Evolutionary conservation across 768 basidiomycete genomes (phyloP).

Genomic region (Calvatia gigantea): DNA sequence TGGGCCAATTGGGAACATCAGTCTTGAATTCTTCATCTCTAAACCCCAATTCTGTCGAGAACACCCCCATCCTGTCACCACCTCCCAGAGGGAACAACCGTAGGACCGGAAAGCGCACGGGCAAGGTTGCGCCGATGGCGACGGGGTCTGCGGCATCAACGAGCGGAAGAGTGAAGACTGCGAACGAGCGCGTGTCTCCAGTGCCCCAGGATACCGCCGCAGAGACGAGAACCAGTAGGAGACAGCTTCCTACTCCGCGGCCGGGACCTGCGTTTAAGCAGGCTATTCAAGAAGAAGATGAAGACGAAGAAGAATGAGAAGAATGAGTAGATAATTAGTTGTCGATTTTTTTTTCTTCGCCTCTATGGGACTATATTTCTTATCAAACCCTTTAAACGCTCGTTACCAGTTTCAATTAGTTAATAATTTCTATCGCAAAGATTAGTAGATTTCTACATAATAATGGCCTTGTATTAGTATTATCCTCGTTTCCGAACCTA

Average conservation of each 20-base stretch:
- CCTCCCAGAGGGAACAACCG: conserved; percentile 48
- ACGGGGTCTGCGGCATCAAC: conserved; percentile 19
- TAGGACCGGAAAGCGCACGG: conserved; percentile 27
- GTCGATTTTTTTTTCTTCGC: conserved; percentile 1
- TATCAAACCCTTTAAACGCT: neutral
- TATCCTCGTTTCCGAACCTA: neutral
- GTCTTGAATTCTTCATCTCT: conserved; percentile 26
- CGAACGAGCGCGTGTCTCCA: conserved; percentile 60
- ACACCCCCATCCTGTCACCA: conserved; percentile 37
- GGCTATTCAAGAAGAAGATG: conserved; percentile 83
- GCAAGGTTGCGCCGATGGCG: conserved; percentile 19
- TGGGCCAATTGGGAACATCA: conserved; percentile 58
- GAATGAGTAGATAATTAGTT: conserved; percentile 9
- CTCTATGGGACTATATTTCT: conserved; percentile 3
- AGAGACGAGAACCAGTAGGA: conserved; percentile 52
- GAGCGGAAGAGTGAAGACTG: conserved; percentile 40
- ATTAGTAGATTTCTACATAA: conserved; percentile 1
- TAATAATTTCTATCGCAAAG: neutral
- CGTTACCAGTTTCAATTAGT: neutral
- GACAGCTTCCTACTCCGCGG: conserved; percentile 67
- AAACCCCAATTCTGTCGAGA: conserved; percentile 34
- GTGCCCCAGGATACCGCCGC: conserved; percentile 47
- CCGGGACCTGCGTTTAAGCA: conserved; percentile 69
- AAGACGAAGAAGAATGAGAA: conserved; percentile 69
- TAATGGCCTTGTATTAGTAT: conserved; percentile 4